Evolutionary conservation across 2,329 filamentous ascomycete species (phyloP).

Genomic region (Fusarium armeniacum): DNA sequence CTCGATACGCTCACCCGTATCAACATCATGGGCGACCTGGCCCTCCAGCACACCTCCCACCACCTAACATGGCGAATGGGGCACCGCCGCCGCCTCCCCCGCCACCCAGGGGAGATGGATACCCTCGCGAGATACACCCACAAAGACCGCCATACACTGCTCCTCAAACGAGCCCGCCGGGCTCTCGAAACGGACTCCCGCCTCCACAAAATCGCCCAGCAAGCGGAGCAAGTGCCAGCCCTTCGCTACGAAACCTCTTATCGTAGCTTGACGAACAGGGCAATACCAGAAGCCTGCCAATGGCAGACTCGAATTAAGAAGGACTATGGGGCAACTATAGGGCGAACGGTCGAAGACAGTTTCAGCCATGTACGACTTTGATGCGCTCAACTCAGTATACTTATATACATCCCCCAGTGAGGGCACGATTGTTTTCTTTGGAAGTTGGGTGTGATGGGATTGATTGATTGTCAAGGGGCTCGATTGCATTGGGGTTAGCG

Average conservation of each 20-base stretch:
- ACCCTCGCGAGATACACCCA: conserved; percentile 59
- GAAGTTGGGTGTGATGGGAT: conserved; percentile 11
- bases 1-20: conserved; percentile 59
- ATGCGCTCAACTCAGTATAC: conserved; percentile 7
- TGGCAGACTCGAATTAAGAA: background rate
- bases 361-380: conserved; percentile 2
- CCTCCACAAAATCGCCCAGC: conserved; percentile 58
- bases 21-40: conserved; percentile 49
- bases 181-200: conserved; percentile 58
- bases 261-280: conserved; percentile 59
- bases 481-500: conserved; percentile 24
- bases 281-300: no score
- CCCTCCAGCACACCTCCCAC: conserved; percentile 23
- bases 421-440: conserved; percentile 15
- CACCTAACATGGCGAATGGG: conserved; percentile 5
- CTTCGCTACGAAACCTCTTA: conserved; percentile 80
- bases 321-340: background rate
- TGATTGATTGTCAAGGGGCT: conserved; percentile 9
- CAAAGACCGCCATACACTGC: conserved; percentile 59
- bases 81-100: conserved; percentile 49
- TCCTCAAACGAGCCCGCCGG: conserved; percentile 62
- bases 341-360: background rate
- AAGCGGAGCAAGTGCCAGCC: conserved; percentile 81
- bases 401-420: conserved; percentile 12
- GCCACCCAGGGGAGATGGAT: conserved; percentile 53